Evolutionary conservation across 2,329 filamentous ascomycete species (phyloP), one percentile per base, ranked within the genome.

Genomic region (Cladophialophora exuberans): DNA sequence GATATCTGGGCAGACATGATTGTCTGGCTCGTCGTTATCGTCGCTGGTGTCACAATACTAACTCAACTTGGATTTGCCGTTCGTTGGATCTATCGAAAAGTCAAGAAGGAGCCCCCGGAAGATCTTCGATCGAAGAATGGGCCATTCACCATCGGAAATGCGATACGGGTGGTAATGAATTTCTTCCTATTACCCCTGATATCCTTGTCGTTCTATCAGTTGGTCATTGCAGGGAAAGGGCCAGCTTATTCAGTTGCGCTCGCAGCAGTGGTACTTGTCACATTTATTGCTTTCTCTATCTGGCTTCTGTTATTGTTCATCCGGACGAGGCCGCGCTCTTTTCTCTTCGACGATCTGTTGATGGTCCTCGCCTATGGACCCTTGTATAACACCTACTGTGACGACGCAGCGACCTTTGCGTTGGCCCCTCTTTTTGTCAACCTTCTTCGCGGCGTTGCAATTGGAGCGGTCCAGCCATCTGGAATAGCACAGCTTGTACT

Each of bases 1-100:
- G 94, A 99, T 69, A 83, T 97, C 17, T 99, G 94, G 94, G 87
- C 90, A 1, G 90, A 90, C 60, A 94, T 96, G 87, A 90, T 94
- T 67, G 79, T 97, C 39, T 97, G 91, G 87, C 81, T 97, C 15
- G 79, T 93, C 7, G 86, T 87, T 59, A 88, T 96, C 59, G 81
- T 95, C 56, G 84, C 73, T 33, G 78, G 76, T 47, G 82, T 89
- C 10, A 78, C 90, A 17, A 70, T 88, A 18, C 71, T 93, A 17
- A 86, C 87, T 42, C 91, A 97, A 69, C 64, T 87, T 30, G 89
- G 85, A 20, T 97, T 97, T 68, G 74, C 86, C 3, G 68, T 80
- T 30, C 89, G 90, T 57, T 96, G 89, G 89, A 68, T 89, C 31
- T 85, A 88, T 65, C 89, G 89, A 46, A 80, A 81, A 53, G 72